phyloP scores from a whole-genome alignment of 2,329 filamentous ascomycete genomes.

The Fusarium nisikadoi region DNA sequence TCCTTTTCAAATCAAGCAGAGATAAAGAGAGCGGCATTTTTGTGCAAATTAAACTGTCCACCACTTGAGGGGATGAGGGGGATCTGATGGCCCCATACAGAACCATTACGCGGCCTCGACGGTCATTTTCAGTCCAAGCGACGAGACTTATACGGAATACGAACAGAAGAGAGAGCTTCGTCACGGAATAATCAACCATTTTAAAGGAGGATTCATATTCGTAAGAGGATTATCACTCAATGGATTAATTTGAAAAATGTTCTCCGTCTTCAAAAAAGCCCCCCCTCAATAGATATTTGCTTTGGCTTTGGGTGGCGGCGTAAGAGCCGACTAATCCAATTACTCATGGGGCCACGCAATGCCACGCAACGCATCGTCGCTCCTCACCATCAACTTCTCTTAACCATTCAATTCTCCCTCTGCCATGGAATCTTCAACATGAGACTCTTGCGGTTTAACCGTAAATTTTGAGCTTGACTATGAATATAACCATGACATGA shows the following conservation, averaged over 20 bases:
- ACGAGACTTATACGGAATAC: constrained; percentile 16
- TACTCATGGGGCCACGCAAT: constrained; percentile 50
- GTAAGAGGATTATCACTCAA: not conserved
- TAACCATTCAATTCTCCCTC: not conserved
- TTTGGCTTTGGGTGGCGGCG: constrained; percentile 36
- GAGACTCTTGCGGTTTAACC: constrained; percentile 18
- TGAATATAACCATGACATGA: constrained; percentile 32
- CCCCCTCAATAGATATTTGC: not conserved
- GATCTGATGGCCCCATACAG: constrained; percentile 13
- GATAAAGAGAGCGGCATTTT: constrained; percentile 5
- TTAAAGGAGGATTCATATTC: no score
- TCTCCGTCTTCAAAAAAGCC: not conserved
- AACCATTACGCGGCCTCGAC: constrained; percentile 33
- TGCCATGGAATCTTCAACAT: not conserved
- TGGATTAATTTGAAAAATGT: not conserved
- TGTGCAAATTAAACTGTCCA: not conserved
- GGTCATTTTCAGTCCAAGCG: constrained; percentile 9
- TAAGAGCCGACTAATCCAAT: constrained; percentile 37
- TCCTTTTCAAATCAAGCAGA: not conserved
- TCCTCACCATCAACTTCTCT: constrained; percentile 20
- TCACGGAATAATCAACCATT: not conserved
- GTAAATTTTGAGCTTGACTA: not conserved
- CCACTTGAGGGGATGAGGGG: constrained; percentile 17
- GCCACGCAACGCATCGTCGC: constrained; percentile 29
- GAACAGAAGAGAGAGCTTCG: not conserved